phyloP scores from a whole-genome alignment of 768 basidiomycete genomes.

The Mycena capillaripes region DNA sequence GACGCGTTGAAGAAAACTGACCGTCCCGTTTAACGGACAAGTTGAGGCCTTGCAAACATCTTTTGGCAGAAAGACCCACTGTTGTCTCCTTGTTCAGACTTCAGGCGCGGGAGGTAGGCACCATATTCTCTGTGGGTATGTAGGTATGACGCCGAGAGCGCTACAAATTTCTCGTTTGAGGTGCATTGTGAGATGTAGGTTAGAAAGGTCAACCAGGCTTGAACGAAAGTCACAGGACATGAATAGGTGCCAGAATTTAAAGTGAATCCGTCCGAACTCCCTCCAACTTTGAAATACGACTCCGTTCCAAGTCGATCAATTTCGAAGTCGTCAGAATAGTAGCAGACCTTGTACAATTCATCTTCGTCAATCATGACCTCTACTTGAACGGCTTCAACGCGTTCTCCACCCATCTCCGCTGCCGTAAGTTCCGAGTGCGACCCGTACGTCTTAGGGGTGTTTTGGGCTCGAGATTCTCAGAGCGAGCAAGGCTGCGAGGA shows the following conservation, averaged over 20 bases:
- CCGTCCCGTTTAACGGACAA: too few relatives aligned
- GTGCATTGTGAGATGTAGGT: too few relatives aligned
- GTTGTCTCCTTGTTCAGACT: too few relatives aligned
- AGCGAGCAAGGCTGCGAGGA: conserved; percentile 6
- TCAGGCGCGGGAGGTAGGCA: too few relatives aligned
- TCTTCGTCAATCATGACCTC: conserved; percentile 16
- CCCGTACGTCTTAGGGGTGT: conserved; percentile 5
- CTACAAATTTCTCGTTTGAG: too few relatives aligned
- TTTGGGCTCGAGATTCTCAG: conserved; percentile 25
- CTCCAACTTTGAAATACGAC: background rate
- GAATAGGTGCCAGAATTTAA: conserved; percentile 6
- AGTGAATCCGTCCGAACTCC: conserved; percentile 1
- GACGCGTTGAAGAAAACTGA: too few relatives aligned
- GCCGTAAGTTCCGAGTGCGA: conserved; percentile 10
- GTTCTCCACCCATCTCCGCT: conserved; percentile 16
- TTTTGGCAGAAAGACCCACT: too few relatives aligned
- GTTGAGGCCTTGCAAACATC: too few relatives aligned
- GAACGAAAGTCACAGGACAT: background rate
- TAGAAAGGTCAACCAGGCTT: too few relatives aligned
- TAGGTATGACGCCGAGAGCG: too few relatives aligned
- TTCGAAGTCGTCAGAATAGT: conserved; percentile 12
- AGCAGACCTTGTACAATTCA: conserved; percentile 18
- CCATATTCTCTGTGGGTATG: too few relatives aligned
- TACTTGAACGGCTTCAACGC: conserved; percentile 11
- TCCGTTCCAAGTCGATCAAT: conserved; percentile 1